phyloP scores from a whole-genome alignment of 177 flowering plant species.

The Telopea speciosissima region DNA sequence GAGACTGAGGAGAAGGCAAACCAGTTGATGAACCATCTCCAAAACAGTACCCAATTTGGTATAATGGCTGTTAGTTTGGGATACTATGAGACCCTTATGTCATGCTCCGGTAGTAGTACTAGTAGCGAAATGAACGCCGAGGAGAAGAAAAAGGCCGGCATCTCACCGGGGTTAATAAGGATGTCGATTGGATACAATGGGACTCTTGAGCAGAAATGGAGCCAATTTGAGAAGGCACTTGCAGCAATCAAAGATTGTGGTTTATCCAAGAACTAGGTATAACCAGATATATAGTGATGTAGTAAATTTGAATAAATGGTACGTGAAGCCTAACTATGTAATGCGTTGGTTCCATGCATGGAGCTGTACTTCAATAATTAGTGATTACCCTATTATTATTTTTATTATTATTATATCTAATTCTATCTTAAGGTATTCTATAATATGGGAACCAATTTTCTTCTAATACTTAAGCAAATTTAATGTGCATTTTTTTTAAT shows the following conservation, averaged over 20 bases:
- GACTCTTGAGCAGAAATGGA: constrained; percentile 78
- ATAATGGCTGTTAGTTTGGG: constrained; percentile 90
- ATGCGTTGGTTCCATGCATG: too few species aligned
- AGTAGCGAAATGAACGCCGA: constrained; percentile 73
- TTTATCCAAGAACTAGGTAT: not conserved
- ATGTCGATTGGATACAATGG: constrained; percentile 86
- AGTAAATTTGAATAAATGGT: too few species aligned
- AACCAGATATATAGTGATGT: too few species aligned
- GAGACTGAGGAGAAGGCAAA: constrained; percentile 75
- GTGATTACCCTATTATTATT: too few species aligned
- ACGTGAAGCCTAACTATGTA: too few species aligned
- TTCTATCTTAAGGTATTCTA: too few species aligned
- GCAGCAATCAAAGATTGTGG: constrained; percentile 35
- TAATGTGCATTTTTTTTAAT: too few species aligned
- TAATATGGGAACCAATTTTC: too few species aligned
- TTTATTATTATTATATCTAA: too few species aligned
- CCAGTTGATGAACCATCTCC: constrained; percentile 56
- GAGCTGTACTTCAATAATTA: too few species aligned
- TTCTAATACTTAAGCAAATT: too few species aligned
- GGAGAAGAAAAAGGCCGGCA: constrained; percentile 62
- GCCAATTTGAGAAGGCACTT: constrained; percentile 69
- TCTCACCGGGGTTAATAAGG: constrained; percentile 78
- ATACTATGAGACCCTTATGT: constrained; percentile 88
- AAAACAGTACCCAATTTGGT: constrained; percentile 71
- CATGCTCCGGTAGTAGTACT: constrained; percentile 85